These are phyloP conservation scores for Letharia lupina DNA, from an alignment of 495 filamentous ascomycete genomes.

Conservation along the genomic window DNA sequence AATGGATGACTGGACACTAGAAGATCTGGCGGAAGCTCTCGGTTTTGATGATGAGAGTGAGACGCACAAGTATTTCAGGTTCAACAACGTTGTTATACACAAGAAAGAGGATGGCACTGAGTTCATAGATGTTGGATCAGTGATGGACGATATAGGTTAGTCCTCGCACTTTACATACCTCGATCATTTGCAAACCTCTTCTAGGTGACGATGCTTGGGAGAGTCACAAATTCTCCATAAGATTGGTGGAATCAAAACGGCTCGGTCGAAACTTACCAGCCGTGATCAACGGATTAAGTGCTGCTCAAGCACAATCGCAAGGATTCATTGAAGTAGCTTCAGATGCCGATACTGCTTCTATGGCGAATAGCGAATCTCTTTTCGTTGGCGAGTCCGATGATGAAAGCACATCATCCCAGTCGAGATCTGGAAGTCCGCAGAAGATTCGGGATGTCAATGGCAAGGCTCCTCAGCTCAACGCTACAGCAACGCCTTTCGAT, in stretches of 20 bases:
- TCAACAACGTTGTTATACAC: slow-evolving; percentile 56
- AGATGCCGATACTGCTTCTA: slow-evolving; percentile 18
- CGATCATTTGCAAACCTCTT: slow-evolving; percentile 8
- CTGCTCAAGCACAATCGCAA: slow-evolving; percentile 39
- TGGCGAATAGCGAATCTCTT: slow-evolving; percentile 33
- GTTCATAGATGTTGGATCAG: slow-evolving; percentile 41
- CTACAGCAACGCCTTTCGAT: slow-evolving; percentile 5
- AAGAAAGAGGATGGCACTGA: slow-evolving; percentile 40
- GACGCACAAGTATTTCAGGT: slow-evolving; percentile 58
- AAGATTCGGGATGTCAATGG: background rate
- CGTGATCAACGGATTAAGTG: slow-evolving; percentile 44
- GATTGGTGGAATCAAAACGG: slow-evolving; percentile 44
- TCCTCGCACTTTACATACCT: slow-evolving; percentile 1
- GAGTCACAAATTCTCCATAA: slow-evolving; percentile 43
- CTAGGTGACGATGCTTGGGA: slow-evolving; percentile 25
- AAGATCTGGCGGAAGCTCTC: slow-evolving; percentile 55
- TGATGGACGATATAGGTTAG: slow-evolving; percentile 24
- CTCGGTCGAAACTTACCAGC: slow-evolving; percentile 40
- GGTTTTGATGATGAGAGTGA: slow-evolving; percentile 68
- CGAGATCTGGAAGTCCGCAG: slow-evolving; percentile 14
- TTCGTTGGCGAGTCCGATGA: slow-evolving; percentile 39
- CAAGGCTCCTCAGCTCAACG: slow-evolving; percentile 10
- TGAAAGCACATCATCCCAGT: slow-evolving; percentile 8
- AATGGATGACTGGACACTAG: slow-evolving; percentile 66
- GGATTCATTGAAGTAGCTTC: slow-evolving; percentile 39